Evolutionary conservation across 805 yeast species (phyloP).

Genomic region (Starmerella lactis-condensi): DNA sequence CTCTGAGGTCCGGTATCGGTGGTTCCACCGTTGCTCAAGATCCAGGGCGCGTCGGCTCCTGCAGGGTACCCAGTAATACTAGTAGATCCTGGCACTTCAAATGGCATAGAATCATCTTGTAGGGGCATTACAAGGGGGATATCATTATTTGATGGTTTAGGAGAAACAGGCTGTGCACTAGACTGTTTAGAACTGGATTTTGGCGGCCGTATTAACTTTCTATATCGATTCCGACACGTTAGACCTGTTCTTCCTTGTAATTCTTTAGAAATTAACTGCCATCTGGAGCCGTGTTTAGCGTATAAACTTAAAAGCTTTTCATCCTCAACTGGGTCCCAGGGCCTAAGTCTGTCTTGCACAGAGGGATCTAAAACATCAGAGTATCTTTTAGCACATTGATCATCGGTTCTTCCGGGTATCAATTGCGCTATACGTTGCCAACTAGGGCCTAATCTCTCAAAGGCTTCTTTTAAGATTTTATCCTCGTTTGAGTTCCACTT

Average conservation of each 20-base stretch:
- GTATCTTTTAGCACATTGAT: constrained; percentile 84
- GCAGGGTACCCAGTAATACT: constrained; percentile 12
- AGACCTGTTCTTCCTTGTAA: constrained; percentile 69
- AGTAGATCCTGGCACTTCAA: constrained; percentile 11
- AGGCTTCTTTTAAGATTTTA: constrained; percentile 41
- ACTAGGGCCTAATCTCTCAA: constrained; percentile 48
- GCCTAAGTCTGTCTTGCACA: constrained; percentile 54
- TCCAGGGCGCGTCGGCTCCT: constrained; percentile 14
- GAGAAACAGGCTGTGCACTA: background rate
- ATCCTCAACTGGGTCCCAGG: constrained; percentile 71
- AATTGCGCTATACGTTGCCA: constrained; percentile 72
- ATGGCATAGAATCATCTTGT: too few relatives aligned
- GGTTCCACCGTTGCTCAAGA: constrained; percentile 1
- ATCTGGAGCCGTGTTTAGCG: constrained; percentile 59
- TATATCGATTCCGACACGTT: constrained; percentile 84
- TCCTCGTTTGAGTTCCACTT: constrained; percentile 79
- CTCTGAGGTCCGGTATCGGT: background rate
- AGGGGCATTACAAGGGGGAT: too few relatives aligned
- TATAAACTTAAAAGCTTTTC: constrained; percentile 47
- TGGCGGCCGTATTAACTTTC: constrained; percentile 47
- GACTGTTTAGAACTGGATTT: too few relatives aligned
- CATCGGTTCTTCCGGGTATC: constrained; percentile 76
- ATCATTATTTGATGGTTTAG: background rate
- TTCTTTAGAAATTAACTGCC: constrained; percentile 62
- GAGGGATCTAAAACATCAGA: constrained; percentile 73